Evolutionary conservation across 495 filamentous ascomycete species (phyloP).

Genomic region (Chaetomium cochliodes): DNA sequence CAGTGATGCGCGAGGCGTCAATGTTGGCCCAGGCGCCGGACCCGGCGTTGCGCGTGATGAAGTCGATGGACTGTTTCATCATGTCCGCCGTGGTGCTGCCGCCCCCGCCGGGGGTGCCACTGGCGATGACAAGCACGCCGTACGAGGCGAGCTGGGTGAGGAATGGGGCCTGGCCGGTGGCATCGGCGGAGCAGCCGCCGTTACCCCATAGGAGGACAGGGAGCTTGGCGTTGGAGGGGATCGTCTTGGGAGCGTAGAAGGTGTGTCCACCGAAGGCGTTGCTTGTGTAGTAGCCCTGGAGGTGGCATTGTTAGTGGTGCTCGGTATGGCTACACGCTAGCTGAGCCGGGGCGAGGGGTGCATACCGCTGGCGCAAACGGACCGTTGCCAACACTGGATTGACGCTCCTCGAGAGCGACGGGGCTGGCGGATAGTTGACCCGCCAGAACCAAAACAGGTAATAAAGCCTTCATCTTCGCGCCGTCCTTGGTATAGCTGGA

Average conservation of each 20-base stretch:
- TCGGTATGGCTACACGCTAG: neutral
- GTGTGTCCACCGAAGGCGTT: neutral
- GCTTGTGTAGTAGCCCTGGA: conserved; percentile 2
- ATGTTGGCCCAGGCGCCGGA: neutral
- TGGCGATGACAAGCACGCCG: conserved; percentile 36
- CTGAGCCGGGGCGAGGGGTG: neutral
- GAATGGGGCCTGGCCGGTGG: conserved; percentile 17
- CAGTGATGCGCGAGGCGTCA: conserved; percentile 25
- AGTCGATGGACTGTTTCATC: conserved; percentile 33
- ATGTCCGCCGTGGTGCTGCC: conserved; percentile 26
- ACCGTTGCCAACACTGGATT: neutral
- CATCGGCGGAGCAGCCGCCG: conserved; percentile 35
- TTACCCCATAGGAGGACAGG: conserved; percentile 40
- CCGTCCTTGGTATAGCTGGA: too few relatives aligned
- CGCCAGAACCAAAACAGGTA: neutral
- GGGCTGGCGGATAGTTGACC: conserved; percentile 7
- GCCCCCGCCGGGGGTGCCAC: conserved; percentile 28
- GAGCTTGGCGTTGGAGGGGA: conserved; percentile 25
- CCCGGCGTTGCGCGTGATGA: conserved; percentile 6
- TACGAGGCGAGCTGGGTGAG: conserved; percentile 33
- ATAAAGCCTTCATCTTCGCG: neutral
- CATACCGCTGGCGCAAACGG: conserved; percentile 6
- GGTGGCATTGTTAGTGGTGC: neutral
- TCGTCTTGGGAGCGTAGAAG: neutral
- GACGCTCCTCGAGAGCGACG: neutral